Evolutionary conservation across 208 protist species (phyloP), one percentile per base, ranked within the genome.

Genomic region (Trypanosomatidae sp.): DNA sequence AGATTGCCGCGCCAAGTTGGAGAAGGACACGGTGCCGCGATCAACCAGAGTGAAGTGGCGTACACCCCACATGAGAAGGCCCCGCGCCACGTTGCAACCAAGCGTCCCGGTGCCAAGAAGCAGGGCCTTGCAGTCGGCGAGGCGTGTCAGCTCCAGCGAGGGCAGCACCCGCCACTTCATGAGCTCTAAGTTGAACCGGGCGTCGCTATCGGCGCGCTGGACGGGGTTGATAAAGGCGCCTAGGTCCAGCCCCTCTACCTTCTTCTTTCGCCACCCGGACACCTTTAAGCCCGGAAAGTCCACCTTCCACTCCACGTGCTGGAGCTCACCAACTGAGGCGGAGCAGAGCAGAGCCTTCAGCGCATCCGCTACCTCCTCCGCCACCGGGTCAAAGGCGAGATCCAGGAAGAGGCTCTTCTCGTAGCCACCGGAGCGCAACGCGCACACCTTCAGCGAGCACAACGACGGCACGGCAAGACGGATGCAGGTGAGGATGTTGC

Each of bases 161-260:
- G 98, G 98, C 58, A 99, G 59, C 79, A 99, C 86, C 25, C 98
- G 89, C 98, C 99, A 99, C 73, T 98, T 93, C 98, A 99, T 99
- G 65, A 99, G 80, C 41, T 92, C 84, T 4, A 99, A 69, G 86
- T 99, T 99, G 67, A 96, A 83, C 15, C 82, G 80, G 19, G 93
- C 77, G 66, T 83, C 85, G 43, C 73, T 79, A 49, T 95, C 84
- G 12, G 91, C 91, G 25, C 95, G 75, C 52, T 77, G 79, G 10
- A 88, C 74, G n/a, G 98, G 97, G 66, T 98, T 89, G 89, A 99
- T 98, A 49, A 91, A 84, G 2, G 78, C 66, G 3, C 86, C 80
- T 8, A 99, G 74, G 50, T 98, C 88, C 28, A 88, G 66, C 4
- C 41, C 69, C 17, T 79, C 69, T 1, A 81, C 70, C 47, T 72